Conservation (phyloP, 1,284 basidiomycete species). For the Serendipita sp. region DNA sequence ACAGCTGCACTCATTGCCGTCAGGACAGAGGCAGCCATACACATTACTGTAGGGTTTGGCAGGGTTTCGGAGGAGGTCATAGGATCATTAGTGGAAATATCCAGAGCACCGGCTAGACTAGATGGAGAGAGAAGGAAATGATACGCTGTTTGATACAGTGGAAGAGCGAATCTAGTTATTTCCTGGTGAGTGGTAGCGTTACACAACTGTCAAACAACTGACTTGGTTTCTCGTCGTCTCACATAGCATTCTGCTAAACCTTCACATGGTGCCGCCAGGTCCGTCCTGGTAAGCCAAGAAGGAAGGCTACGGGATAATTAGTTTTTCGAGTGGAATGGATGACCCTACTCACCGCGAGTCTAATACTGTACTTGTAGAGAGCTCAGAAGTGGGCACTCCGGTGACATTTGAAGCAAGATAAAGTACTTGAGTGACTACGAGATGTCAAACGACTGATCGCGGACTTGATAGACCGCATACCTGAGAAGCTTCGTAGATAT, state of each 20-base stretch:
- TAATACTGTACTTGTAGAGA: not conserved
- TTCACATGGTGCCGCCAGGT: not conserved
- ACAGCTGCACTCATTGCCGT: not conserved
- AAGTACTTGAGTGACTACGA: not conserved
- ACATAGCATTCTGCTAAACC: slow-evolving; percentile 1
- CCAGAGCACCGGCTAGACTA: not conserved
- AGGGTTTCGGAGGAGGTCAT: not conserved
- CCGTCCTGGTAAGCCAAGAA: not conserved
- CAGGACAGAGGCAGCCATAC: not conserved
- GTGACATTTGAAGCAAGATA: not conserved
- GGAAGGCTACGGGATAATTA: not conserved
- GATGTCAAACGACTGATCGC: not conserved
- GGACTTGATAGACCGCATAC: not conserved
- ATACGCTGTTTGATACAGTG: not conserved
- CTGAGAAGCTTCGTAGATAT: not conserved
- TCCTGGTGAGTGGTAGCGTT: not conserved
- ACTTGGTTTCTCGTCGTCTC: not conserved
- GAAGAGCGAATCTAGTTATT: not conserved
- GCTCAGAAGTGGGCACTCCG: not conserved
- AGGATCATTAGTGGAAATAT: not conserved
- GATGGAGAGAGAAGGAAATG: not conserved
- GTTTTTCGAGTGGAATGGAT: not conserved
- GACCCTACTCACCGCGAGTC: not conserved
- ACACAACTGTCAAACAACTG: not conserved
- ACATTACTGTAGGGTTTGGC: not conserved